Base-by-base conservation (phyloP, 2,329 filamentous ascomycete species). In the Neonectria punicea region DNA sequence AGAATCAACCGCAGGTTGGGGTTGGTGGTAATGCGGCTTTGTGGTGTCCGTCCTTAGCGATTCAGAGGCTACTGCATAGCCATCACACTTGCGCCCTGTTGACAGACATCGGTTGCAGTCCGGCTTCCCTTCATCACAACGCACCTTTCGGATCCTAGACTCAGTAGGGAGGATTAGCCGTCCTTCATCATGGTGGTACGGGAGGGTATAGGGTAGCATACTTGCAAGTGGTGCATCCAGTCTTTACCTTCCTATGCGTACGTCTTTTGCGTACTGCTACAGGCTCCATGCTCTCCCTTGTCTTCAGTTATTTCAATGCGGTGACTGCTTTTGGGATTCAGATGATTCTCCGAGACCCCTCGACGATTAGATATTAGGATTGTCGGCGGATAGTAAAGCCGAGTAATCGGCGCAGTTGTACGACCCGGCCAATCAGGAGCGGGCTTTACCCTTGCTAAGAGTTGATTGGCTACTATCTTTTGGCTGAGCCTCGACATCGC, bases 61-160 rank as follows among this genome's bases (percentile, higher is more conserved):
- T 4, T 25, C 44, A 25, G 13, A 13, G 22, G 13, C 2, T 6
- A 3, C 2, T 11, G 5, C 11, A 20, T 67, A 67, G 5, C 65
- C 64, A 2, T 67, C 65, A 5, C 65, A 67, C 1, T 32, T 54
- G 3, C 65, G 54, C 2, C 65, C 65, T 7, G 64, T 64, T 0
- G 64, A 64, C 7, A 46, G 25, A 47, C 65, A 67, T 0, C 64
- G 64, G 2, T n/a, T 20, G 34, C 59, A 67, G 1, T 9, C 39
- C 5, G 64, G 64, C 3, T 60, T 67, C 2, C n/a, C 41, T 32
- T 22, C 2, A 30, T 53, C 34, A 18, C 36, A 18, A 5, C 47
- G 22, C 22, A 51, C 18, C n/a, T 32, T 59, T 13, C 44, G 44
- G 25, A 47, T 47, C 13, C 44, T 47, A 3, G 4, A 13, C 20